Conservation (phyloP, 768 basidiomycete species). For the Paxillus rubicundulus region DNA sequence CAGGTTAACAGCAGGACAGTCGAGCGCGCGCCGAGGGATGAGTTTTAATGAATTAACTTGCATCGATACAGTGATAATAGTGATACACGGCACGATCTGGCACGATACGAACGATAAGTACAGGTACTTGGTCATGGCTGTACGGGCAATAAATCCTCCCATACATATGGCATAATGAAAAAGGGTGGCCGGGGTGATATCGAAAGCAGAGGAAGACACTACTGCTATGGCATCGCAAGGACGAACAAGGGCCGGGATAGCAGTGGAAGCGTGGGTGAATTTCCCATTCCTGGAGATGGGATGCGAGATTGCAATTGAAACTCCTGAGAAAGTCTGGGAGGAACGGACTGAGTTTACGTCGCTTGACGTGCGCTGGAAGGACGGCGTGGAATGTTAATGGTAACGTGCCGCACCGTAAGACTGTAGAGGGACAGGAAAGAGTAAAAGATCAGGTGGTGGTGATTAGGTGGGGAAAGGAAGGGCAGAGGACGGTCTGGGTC, state of each 20-base stretch:
- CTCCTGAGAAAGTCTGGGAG: conserved; percentile 7
- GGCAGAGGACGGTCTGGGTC: neutral
- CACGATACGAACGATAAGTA: conserved; percentile 10
- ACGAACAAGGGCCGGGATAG: neutral
- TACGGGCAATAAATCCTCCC: conserved; percentile 7
- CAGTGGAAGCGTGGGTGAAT: conserved; percentile 6
- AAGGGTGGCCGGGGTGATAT: conserved; percentile 26
- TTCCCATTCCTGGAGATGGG: conserved; percentile 7
- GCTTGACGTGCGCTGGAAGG: conserved; percentile 12
- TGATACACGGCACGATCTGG: conserved; percentile 10
- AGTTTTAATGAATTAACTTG: conserved; percentile 21
- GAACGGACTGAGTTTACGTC: conserved; percentile 24
- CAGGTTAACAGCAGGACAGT: conserved; percentile 7
- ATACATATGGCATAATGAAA: conserved; percentile 3
- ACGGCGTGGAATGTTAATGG: conserved; percentile 6
- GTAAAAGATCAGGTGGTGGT: conserved; percentile 2
- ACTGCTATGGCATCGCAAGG: conserved; percentile 11
- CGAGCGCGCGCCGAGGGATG: conserved; percentile 14
- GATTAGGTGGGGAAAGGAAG: no score
- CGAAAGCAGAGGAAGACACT: conserved; percentile 9
- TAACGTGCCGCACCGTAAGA: conserved; percentile 8
- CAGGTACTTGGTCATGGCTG: conserved; percentile 3
- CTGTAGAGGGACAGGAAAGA: conserved; percentile 12
- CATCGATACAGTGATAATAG: conserved; percentile 22
- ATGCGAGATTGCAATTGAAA: neutral